Evolutionary conservation across 345 rosid species (phyloP).

Genomic region (Ceriops decandra): DNA sequence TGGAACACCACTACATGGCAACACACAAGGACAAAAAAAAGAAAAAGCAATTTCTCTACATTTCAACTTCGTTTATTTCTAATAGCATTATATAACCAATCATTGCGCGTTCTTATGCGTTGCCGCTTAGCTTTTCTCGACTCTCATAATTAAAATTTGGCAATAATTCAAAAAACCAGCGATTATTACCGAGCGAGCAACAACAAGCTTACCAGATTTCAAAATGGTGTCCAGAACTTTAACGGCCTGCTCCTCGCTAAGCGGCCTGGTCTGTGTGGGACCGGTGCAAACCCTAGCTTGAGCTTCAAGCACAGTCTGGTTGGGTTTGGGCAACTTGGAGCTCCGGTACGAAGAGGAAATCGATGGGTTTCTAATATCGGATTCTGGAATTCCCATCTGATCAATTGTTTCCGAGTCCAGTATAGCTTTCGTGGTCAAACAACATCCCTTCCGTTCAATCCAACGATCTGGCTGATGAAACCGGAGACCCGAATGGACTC

Average conservation of each 20-base stretch:
- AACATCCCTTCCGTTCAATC: constrained; percentile 29
- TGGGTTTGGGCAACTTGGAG: constrained; percentile 60
- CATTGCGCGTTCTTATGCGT: no score
- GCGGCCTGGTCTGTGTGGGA: constrained; percentile 80
- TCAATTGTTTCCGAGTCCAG: constrained; percentile 51
- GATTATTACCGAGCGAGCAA: neutral
- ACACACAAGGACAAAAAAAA: neutral
- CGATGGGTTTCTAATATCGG: constrained; percentile 61
- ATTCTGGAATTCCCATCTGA: constrained; percentile 57
- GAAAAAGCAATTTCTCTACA: neutral
- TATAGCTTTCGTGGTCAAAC: constrained; percentile 31
- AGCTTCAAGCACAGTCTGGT: constrained; percentile 83
- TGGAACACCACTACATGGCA: no score
- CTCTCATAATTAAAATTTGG: neutral
- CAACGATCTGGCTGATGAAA: constrained; percentile 22
- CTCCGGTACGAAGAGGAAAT: constrained; percentile 69
- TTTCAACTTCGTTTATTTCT: neutral
- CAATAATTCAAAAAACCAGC: neutral
- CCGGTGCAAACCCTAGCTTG: constrained; percentile 98
- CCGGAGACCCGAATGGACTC: constrained; percentile 19
- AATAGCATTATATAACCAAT: no score
- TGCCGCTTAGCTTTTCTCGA: no score
- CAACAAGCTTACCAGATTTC: constrained; percentile 52
- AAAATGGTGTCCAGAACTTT: constrained; percentile 71
- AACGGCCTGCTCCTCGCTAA: constrained; percentile 67